Conservation (phyloP, 768 basidiomycete species). For the Macrolepiota dolichaula region DNA sequence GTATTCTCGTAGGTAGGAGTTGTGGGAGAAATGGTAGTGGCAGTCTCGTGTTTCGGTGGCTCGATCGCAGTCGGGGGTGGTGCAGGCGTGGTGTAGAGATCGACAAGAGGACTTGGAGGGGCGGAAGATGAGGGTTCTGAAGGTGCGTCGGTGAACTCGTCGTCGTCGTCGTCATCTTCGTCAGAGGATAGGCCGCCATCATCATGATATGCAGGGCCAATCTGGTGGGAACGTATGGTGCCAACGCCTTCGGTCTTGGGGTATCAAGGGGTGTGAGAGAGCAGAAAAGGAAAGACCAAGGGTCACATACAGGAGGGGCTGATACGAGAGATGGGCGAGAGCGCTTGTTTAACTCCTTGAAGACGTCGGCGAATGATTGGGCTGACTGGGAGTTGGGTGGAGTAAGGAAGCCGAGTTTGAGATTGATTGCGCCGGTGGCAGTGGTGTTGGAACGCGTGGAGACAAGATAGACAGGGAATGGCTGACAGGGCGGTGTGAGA, state of each 20-base stretch:
- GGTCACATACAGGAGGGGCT: constrained; percentile 65
- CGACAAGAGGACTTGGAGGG: constrained; percentile 18
- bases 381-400: constrained; percentile 40
- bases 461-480: constrained; percentile 34
- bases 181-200: constrained; percentile 70
- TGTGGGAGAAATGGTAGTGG: constrained; percentile 14
- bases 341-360: constrained; percentile 58
- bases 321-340: constrained; percentile 68
- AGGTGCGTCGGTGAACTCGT: constrained; percentile 25
- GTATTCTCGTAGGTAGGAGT: constrained; percentile 19
- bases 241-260: constrained; percentile 81
- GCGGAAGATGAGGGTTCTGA: constrained; percentile 22
- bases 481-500: constrained; percentile 19
- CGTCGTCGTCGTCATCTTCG: constrained; percentile 29
- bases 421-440: constrained; percentile 35
- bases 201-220: constrained; percentile 60
- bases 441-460: constrained; percentile 39
- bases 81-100: constrained; percentile 19
- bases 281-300: background rate
- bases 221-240: constrained; percentile 65
- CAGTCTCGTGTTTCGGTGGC: constrained; percentile 1
- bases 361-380: constrained; percentile 55
- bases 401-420: constrained; percentile 46
- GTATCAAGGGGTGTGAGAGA: constrained; percentile 3
- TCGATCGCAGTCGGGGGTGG: constrained; percentile 6